Evolutionary conservation across 1,284 basidiomycete genomes (phyloP), one percentile per base, ranked within the genome.

Genomic region (Pholiota adiposa): DNA sequence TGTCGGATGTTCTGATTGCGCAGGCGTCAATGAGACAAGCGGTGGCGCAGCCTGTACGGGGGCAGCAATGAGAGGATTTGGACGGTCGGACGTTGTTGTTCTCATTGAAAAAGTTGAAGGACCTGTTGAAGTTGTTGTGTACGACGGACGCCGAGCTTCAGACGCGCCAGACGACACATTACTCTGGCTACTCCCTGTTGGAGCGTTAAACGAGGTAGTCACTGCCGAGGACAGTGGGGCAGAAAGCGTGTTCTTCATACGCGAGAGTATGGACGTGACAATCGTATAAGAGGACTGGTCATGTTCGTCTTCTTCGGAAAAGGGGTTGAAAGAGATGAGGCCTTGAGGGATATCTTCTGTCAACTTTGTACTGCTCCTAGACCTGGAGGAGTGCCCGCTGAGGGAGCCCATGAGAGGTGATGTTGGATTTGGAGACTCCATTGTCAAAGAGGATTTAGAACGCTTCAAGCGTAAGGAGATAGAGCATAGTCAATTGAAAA

Each of bases 241-340:
- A 36, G 88, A 79, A 21, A 93, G 79, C 11, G 88, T 88, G 68
- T 83, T 92, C 79, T 89, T 92, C 78, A 93, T 83, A 65, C 86
- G 85, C 36, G 88, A 90, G 56, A 93, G 82, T 18, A 93, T 76
- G 19, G 89, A 90, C 1, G 89, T 85, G 60, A 93, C 88, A 58
- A 93, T 79, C 1, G 89, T 86, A 70, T 92, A 92, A 12, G 90
- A 91, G 7, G 90, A 90, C 67, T 90, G 88, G 65, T 93, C 92
- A 69, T 90, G 84, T 72, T 93, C 92, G 70, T 93, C 92, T 72
- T 93, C 92, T 69, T 93, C 90, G 12, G 88, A 86, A 78, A 93
- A 93, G 12, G 92, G 91, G 70, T 93, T 93, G 79, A 89, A 92
- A 51, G 89, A 90, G 27, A 91, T 93, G 59, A 93, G 73, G 69